Evolutionary conservation across 345 rosid genomes (phyloP), one percentile per base, ranked within the genome.

Genomic region (Barbarea vulgaris): DNA sequence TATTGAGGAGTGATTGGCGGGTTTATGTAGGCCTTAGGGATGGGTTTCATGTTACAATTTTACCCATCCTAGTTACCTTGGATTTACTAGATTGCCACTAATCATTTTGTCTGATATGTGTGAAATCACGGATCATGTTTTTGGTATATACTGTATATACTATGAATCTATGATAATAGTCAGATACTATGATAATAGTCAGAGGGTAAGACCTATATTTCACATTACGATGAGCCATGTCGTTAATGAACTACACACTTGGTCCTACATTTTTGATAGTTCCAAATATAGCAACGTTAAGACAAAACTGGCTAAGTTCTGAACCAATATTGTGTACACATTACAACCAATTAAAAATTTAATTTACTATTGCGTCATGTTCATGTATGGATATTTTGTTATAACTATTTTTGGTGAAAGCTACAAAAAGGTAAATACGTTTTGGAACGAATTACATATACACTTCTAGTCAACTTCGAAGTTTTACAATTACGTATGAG

Each of bases 11-110:
- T 51, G 81, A 61, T 51, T 60, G 31, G 51, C 57, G 68, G 68
- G 70, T 72, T 66, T 78, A 78, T 59, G 70, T 78, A 78, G 66
- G 57, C 56, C 33, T 53, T 3, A 21, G 17, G 42, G 24, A 46
- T 62, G 37, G 7, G 12, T 15, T 27, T 47, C 21, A 64, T 56
- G 62, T 77, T 12, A 63, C 64, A 13, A 1, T 17, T 17, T 28
- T 65, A 12, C 58, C 77, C 64, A 39, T 48, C 12, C 0, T 8
- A 30, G 9, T 58, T 17, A 1, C 2, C 0, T 30, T 39, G 19
- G 9, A 66, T 27, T 72, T 41, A 57, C 73, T 36, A 36, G 11
- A 39, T 17, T 71, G 61, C 75, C 75, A 77, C 76, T 70, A 77
- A 64, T 77, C 28, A 47, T 64, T 25, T 47, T 70, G 67, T 70